Percentiles rank a stretch among this genome's conserved stretches.
Evolutionary conservation across 257 asterid genomes (phyloP).

Genomic region (Lycium barbarum): DNA sequence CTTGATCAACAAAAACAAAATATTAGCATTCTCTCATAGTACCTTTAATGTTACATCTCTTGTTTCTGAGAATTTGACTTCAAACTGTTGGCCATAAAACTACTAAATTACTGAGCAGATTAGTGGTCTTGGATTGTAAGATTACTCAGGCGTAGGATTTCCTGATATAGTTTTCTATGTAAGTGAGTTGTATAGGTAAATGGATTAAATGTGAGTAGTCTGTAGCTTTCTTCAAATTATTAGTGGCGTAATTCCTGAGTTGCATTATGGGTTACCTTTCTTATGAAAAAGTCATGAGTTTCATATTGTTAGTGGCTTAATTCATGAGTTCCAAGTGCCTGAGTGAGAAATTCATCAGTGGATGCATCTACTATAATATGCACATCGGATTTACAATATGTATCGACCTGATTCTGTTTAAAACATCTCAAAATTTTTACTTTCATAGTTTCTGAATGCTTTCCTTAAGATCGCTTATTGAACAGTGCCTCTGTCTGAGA

Average conservation of each 20-base stretch:
- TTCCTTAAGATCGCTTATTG: not conserved
- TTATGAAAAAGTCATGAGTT: not conserved
- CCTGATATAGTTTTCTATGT: constrained; percentile 6
- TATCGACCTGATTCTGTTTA: not conserved
- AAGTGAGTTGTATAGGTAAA: not conserved
- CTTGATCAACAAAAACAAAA: too few relatives aligned
- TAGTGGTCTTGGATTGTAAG: constrained; percentile 1
- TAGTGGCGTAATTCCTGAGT: not conserved
- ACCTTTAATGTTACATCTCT: not conserved
- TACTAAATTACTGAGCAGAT: not conserved
- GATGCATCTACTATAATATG: not conserved
- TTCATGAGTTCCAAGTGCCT: constrained; percentile 1
- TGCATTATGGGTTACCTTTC: not conserved
- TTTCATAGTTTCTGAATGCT: not conserved
- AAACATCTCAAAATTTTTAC: not conserved
- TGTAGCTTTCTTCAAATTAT: not conserved
- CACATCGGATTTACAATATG: not conserved
- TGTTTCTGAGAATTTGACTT: not conserved
- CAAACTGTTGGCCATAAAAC: not conserved
- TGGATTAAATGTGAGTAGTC: not conserved
- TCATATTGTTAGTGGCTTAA: not conserved
- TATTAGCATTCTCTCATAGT: not conserved
- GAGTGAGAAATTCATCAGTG: not conserved
- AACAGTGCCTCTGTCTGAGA: not conserved
- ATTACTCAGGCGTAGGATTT: not conserved